phyloP scores from a whole-genome alignment of 2,329 filamentous ascomycete species.

The Rhynchosporium secalis region DNA sequence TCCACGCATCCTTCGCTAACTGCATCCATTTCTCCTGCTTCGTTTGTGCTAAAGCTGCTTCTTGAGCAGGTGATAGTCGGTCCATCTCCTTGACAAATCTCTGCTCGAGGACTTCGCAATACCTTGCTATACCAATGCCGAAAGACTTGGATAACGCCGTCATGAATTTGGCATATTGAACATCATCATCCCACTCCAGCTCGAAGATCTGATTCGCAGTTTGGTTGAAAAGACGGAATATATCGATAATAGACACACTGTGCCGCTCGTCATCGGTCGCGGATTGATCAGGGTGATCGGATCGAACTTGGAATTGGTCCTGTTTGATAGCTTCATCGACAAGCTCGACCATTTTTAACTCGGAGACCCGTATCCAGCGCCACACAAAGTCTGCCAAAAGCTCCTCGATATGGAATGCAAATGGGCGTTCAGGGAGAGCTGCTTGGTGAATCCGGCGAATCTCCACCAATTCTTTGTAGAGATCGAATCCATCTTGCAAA shows the following conservation, averaged over 20 bases:
- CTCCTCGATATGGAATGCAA: conserved; percentile 85
- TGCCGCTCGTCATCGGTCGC: conserved; percentile 81
- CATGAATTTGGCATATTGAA: conserved; percentile 97
- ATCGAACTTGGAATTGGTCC: conserved; percentile 78
- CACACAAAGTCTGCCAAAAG: conserved; percentile 90
- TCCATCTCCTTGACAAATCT: conserved; percentile 93
- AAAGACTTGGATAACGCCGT: conserved; percentile 86
- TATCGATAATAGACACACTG: conserved; percentile 88
- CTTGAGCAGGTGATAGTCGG: conserved; percentile 81
- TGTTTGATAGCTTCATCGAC: conserved; percentile 90
- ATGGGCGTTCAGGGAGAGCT: conserved; percentile 70
- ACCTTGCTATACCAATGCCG: conserved; percentile 77
- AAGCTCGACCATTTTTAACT: conserved; percentile 76
- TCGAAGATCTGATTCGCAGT: conserved; percentile 83
- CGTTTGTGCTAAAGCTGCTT: conserved; percentile 73
- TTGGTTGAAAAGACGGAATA: conserved; percentile 92
- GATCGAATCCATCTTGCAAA: conserved; percentile 88
- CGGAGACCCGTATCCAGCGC: conserved; percentile 86
- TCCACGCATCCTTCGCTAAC: conserved; percentile 90
- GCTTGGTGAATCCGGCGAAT: conserved; percentile 79
- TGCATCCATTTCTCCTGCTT: conserved; percentile 92
- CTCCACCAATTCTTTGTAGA: conserved; percentile 86
- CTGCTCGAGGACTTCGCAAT: conserved; percentile 88
- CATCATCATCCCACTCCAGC: conserved; percentile 88
- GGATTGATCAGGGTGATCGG: conserved; percentile 60